Evolutionary conservation across 2,329 filamentous ascomycete genomes (phyloP), one percentile per base, ranked within the genome.

Genomic region (Fusarium euwallaceae): DNA sequence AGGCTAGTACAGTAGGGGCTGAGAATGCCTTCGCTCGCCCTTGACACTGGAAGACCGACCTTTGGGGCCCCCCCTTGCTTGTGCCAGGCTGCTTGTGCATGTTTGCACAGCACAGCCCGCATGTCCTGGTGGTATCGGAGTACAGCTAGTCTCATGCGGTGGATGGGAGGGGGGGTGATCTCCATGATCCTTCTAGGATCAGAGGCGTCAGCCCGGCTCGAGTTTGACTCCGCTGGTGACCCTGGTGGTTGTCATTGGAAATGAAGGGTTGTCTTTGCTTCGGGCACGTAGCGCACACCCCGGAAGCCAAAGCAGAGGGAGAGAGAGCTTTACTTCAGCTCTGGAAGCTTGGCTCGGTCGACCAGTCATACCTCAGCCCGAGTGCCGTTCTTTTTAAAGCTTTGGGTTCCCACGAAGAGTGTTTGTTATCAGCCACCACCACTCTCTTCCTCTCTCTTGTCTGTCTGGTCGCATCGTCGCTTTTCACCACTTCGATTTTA

Each of bases 231-330:
- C 74, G 65, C 70, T 60, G 59, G 62, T 69, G 72, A 70, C 66
- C 74, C 76, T 78, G 64, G 43, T 65, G 61, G 61, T 64, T 71
- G 64, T 65, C 67, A 60, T 66, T 71, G 62, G 43, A 78, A 77
- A 78, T 78, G 76, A 78, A 76, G 69, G 72, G 45, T 17, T 64
- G 63, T 59, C 70, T 68, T 68, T 59, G 56, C 55, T 66, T 66
- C 17, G 43, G 43, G 43, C 43, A 48, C 43, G 32, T 34, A 34
- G 32, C 11, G 32, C 24, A 20, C 41, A 14, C 66, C 66, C 56
- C 24, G 51, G 55, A 66, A 66, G 64, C 41, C 41, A 45, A 7
- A 41, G 67, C 20, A 45, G 20, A 45, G 41, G 14, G 43, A 66
- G 58, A 29, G 9, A 34, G 32, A 69, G 72, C 58, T 74, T 64